Evolutionary conservation across 768 basidiomycete genomes (phyloP).

Genomic region (Pilatotrama ljubarskyi): DNA sequence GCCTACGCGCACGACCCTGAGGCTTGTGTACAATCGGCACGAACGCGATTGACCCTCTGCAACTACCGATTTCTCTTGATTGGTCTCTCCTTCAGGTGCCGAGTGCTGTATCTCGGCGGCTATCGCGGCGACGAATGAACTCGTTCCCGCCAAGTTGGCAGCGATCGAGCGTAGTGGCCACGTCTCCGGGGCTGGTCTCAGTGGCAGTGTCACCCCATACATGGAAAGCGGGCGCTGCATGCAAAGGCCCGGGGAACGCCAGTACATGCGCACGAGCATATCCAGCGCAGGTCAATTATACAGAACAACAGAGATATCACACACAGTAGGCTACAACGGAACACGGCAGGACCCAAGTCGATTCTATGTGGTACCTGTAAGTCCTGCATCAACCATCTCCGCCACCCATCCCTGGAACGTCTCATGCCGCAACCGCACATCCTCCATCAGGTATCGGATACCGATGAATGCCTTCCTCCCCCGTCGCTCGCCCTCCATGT

Average conservation of each 20-base stretch:
- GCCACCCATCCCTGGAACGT: conserved; percentile 56
- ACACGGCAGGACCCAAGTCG: background rate
- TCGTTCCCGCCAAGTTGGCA: too few relatives aligned
- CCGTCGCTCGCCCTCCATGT: conserved; percentile 66
- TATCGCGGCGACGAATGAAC: too few relatives aligned
- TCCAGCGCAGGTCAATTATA: background rate
- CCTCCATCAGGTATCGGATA: conserved; percentile 59
- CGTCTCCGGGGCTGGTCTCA: background rate
- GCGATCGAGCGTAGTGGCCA: background rate
- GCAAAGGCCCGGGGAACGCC: too few relatives aligned
- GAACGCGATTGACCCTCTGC: too few relatives aligned
- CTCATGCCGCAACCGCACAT: conserved; percentile 66
- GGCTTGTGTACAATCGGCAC: too few relatives aligned
- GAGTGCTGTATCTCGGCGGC: too few relatives aligned
- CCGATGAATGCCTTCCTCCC: conserved; percentile 73
- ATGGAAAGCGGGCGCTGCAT: background rate
- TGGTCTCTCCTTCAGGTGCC: too few relatives aligned
- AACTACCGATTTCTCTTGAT: too few relatives aligned
- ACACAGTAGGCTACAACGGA: background rate
- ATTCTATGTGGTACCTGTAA: conserved; percentile 28
- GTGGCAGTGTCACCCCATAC: conserved; percentile 3
- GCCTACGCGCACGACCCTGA: too few relatives aligned
- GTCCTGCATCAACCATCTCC: conserved; percentile 57
- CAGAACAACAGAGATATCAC: background rate
- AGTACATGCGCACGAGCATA: too few relatives aligned